Base-by-base conservation (phyloP, 768 basidiomycete genomes). In the Auriculariales sp. region DNA sequence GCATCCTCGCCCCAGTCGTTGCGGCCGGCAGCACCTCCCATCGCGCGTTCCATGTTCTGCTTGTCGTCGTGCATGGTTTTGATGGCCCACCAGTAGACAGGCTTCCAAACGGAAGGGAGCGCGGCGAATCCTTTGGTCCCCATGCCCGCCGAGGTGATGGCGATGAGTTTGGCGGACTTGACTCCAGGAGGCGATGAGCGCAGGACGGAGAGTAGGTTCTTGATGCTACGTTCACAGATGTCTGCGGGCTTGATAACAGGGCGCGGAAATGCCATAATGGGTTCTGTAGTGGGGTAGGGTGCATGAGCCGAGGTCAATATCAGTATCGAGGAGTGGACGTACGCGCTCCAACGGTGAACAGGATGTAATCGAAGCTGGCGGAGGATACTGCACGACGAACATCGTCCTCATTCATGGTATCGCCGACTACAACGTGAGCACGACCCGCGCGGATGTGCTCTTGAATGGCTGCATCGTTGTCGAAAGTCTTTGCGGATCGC, bases 291-390 rank as follows among this genome's bases (percentile, higher is more conserved):
- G 62, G 1, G 73, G 73, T 2, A 24, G 59, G 12, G 72, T 75
- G 22, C 29, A 28, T 24, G 24, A 28, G 15, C 35, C 56, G 28
- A 54, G 54, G 25, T 14, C 6, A 7, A 31, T n/a, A 22, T 46
- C 29, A 15, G 35, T 39, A 5, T 11, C 24, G 17, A 19, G 15
- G 25, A 22, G 44, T 33, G 9, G 5, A 25, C 32, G 12, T 4
- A 65, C 73, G 44, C 54, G 74, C 81, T 9, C 31, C 83, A 51
- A 84, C 68, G 4, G 79, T 73, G 63, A 77, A 83, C 9, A 84
- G 54, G 17, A 83, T 63, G 25, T 73, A 54, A 52, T 81, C 78
- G 48, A 82, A 68, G 2, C 64, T 59, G 15, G 57, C 62, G 22
- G 57, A 32, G 10, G 57, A 59, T 6, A 19, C 17, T 3, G 49